Percentiles rank a stretch among this genome's conserved stretches.
phyloP scores from a whole-genome alignment of 2,329 filamentous ascomycete genomes.

The Boeremia lycopersici region DNA sequence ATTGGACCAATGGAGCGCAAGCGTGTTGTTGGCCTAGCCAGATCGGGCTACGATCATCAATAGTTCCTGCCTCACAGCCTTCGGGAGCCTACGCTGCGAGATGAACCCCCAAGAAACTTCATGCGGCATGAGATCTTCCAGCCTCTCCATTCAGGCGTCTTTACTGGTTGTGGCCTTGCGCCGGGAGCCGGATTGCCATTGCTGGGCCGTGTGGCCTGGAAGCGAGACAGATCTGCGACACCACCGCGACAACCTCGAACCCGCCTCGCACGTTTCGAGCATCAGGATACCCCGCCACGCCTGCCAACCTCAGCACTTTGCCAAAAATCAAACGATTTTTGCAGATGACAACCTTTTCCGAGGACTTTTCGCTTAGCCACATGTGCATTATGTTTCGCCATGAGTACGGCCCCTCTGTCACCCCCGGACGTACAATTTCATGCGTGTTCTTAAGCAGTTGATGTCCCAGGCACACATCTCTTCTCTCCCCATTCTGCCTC shows the following conservation, averaged over 20 bases:
- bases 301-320: slow-evolving; percentile 26
- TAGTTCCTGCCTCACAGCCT: slow-evolving; percentile 38
- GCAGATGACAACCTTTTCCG: slow-evolving; percentile 34
- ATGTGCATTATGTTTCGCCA: slow-evolving; percentile 47
- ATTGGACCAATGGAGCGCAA: slow-evolving; percentile 29
- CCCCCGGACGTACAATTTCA: slow-evolving; percentile 44
- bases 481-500: slow-evolving; percentile 36
- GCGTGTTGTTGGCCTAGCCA: slow-evolving; percentile 15
- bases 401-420: slow-evolving; percentile 31
- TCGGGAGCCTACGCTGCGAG: slow-evolving; percentile 37
- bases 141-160: slow-evolving; percentile 33
- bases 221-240: slow-evolving; percentile 48
- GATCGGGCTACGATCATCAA: slow-evolving; percentile 24
- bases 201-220: slow-evolving; percentile 32
- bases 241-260: slow-evolving; percentile 41
- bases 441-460: slow-evolving; percentile 47
- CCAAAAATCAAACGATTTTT: slow-evolving; percentile 39
- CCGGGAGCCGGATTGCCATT: slow-evolving; percentile 24
- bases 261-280: slow-evolving; percentile 41
- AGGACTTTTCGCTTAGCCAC: slow-evolving; percentile 39
- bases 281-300: slow-evolving; percentile 33
- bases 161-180: slow-evolving; percentile 22
- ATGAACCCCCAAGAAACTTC: slow-evolving; percentile 31
- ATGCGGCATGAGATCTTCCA: slow-evolving; percentile 37
- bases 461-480: slow-evolving; percentile 37